A percentile compares a stretch with the other conserved stretches of the same genome.
phyloP scores from a whole-genome alignment of 805 yeast species.

The Zygosaccharomyces bisporus region DNA sequence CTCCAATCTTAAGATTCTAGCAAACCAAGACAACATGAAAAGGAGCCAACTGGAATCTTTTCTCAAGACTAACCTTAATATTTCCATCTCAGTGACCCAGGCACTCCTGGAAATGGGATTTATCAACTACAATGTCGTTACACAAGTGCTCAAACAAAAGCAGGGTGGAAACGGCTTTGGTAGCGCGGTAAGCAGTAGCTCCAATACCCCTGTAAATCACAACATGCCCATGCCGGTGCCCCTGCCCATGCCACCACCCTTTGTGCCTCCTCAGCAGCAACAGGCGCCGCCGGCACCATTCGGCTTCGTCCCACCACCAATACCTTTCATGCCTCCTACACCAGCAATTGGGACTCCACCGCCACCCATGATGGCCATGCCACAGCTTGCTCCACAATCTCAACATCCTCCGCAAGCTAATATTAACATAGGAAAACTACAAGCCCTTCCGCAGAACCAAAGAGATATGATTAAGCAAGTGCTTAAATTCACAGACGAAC shows the following conservation, averaged over 20 bases:
- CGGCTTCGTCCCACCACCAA: slow-evolving; percentile 19
- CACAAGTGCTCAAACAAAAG: slow-evolving; percentile 42
- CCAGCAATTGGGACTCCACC: slow-evolving; percentile 10
- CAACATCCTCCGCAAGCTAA: slow-evolving; percentile 33
- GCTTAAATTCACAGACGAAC: slow-evolving; percentile 43
- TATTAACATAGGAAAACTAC: slow-evolving; percentile 46
- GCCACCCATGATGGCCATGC: slow-evolving; percentile 11
- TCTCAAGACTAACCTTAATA: slow-evolving; percentile 49
- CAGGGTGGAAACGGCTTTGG: slow-evolving; percentile 14
- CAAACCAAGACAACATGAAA: slow-evolving; percentile 45
- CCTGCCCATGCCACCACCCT: slow-evolving; percentile 14
- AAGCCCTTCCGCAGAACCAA: slow-evolving; percentile 52
- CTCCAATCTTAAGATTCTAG: slow-evolving; percentile 57
- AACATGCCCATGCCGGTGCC: slow-evolving; percentile 13
- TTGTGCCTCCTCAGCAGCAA: slow-evolving; percentile 7
- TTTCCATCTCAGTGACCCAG: slow-evolving; percentile 68
- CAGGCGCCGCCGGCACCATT: slow-evolving; percentile 20
- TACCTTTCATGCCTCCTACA: slow-evolving; percentile 18
- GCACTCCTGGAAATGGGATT: slow-evolving; percentile 74
- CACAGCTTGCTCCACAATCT: slow-evolving; percentile 13
- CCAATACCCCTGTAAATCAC: slow-evolving; percentile 14
- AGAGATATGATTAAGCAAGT: slow-evolving; percentile 53
- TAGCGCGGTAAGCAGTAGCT: slow-evolving; percentile 14
- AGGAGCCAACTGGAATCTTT: slow-evolving; percentile 50
- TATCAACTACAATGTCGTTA: slow-evolving; percentile 64